These are phyloP conservation scores for Limnomonas spitsbergensis DNA, from an alignment of 139 green algal genomes.

Conservation along the genomic window DNA sequence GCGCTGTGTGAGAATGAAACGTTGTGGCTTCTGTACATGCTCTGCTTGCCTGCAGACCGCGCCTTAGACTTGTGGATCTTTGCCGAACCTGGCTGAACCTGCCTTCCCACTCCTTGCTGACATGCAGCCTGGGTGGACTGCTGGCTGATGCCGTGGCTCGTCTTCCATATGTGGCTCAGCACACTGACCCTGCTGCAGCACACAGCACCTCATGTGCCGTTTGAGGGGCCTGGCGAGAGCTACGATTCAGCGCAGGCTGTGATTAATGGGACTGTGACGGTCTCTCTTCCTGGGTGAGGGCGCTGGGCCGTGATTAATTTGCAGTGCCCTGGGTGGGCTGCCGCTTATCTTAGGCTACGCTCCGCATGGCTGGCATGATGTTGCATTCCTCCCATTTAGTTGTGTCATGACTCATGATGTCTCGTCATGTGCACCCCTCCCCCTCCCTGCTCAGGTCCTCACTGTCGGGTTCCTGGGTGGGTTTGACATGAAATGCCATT, in stretches of 20 bases:
- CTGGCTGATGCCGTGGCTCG: constrained; percentile 52
- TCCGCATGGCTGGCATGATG: too few species aligned
- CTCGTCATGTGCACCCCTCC: too few species aligned
- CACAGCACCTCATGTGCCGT: constrained; percentile 49
- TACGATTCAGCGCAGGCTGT: constrained; percentile 38
- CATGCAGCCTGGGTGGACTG: constrained; percentile 13
- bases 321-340: too few species aligned
- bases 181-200: constrained; percentile 36
- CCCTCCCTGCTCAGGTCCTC: too few species aligned
- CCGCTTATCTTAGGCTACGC: too few species aligned
- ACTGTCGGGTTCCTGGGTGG: too few species aligned
- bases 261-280: constrained; percentile 44
- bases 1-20: background rate
- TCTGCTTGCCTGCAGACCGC: background rate
- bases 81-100: too few species aligned
- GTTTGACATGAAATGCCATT: too few species aligned
- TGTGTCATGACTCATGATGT: too few species aligned
- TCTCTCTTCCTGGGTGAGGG: constrained; percentile 32
- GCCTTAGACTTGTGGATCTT: background rate
- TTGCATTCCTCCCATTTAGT: too few species aligned
- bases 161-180: constrained; percentile 54
- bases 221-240: background rate
- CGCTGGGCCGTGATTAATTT: background rate
- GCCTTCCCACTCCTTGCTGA: too few species aligned
- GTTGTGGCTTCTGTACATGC: background rate